Conservation (phyloP, 352 stramenopile genomes). For the Peronospora destructor region DNA sequence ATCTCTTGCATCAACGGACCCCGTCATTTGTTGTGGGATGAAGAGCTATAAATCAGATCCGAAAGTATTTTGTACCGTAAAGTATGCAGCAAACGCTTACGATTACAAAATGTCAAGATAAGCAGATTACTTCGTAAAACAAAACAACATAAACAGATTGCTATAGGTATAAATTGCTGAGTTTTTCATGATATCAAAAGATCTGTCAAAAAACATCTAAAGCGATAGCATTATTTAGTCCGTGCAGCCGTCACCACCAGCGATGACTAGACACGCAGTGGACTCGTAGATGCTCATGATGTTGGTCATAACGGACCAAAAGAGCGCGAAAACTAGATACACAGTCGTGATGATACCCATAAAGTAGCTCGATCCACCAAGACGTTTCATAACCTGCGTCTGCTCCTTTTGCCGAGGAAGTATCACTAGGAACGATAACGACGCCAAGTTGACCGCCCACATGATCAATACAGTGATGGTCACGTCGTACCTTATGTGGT, state of each 20-base stretch:
- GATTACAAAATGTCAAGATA: too few species aligned
- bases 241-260: constrained; percentile 41
- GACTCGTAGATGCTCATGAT: constrained; percentile 52
- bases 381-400: constrained; percentile 55
- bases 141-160: too few species aligned
- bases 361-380: constrained; percentile 44
- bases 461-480: constrained; percentile 48
- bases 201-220: too few species aligned
- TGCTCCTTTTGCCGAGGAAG: constrained; percentile 62
- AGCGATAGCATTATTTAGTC: constrained; percentile 3
- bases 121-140: too few species aligned
- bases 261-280: constrained; percentile 48
- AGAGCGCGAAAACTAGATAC: constrained; percentile 42
- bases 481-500: constrained; percentile 38
- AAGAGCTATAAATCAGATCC: background rate
- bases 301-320: constrained; percentile 51
- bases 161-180: too few species aligned
- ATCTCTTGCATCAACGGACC: constrained; percentile 25
- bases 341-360: constrained; percentile 39
- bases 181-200: too few species aligned
- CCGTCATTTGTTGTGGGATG: background rate
- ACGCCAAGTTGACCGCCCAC: constrained; percentile 45
- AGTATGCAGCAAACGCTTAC: too few species aligned
- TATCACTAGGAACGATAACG: constrained; percentile 41
- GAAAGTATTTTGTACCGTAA: too few species aligned